Conservation (phyloP, 345 rosid genomes). For the rapeseed (Brassica napus) region Da-Ae NC_063435.1:3316501-3317000, state of each 20-base stretch:
- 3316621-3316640: background rate
- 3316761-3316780: constrained; percentile 4
- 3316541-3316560: background rate
- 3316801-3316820: background rate
- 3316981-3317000: constrained; percentile 23
- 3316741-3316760: background rate
- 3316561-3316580: background rate
- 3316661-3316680: background rate
- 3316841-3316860: background rate
- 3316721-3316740: background rate
- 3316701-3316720: background rate
- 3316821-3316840: background rate
- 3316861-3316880: background rate
- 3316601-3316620: background rate
- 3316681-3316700: background rate
- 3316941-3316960: background rate
- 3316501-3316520: background rate
- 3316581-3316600: background rate
- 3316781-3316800: background rate
- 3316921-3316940: background rate
- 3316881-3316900: background rate
- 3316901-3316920: background rate
- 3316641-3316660: background rate
- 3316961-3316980: constrained; percentile 8
- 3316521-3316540: background rate